Base-by-base conservation (phyloP, 441 rosid species). In the Syzygium malaccense region DNA sequence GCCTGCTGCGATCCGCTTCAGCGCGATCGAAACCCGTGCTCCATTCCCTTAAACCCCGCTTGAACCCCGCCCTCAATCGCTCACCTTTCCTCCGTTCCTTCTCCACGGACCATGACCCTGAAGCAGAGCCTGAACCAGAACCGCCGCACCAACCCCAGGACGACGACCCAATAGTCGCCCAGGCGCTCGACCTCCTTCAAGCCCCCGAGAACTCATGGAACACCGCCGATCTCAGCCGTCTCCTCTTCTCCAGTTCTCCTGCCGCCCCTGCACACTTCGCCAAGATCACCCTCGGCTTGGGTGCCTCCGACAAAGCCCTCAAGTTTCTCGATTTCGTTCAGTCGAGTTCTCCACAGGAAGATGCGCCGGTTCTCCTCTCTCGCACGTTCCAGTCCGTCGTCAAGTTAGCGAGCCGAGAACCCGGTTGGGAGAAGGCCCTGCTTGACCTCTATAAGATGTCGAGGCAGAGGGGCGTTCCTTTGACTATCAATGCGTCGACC, bases 191-290 rank as follows among this genome's bases (percentile, higher is more conserved):
- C 78, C 94, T 93, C 71, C 92, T 91, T 54, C 89, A 92, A 68
- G 89, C 86, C 62, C 96, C 97, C 60, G 89, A 92, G 23, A 54
- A 88, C 33, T 93, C 94, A 48, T 96, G 98, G 98, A 37, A 89
- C 49, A 89, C 93, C 12, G 89, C 37, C 92, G 88, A 92, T 85
- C 92, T 94, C 87, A 92, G 91, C 33, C 54, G 55, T 62, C 90
- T 91, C 53, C 93, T 92, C 86, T 87, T 94, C 88, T 89, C 91
- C 91, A 88, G 91, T 86, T 91, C 91, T 20, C 89, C 60, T 41
- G 13, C 87, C 84, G 71, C 95, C 89, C 93, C 95, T 83, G 60
- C 66, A 4, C 92, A 90, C 56, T 89, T 94, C 91, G 88, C 90
- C 20, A 91, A 90, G 75, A 94, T 96, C 89, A 88, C 96, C 79